phyloP scores from a whole-genome alignment of 2,329 filamentous ascomycete species.

The Penicillium italicum region DNA sequence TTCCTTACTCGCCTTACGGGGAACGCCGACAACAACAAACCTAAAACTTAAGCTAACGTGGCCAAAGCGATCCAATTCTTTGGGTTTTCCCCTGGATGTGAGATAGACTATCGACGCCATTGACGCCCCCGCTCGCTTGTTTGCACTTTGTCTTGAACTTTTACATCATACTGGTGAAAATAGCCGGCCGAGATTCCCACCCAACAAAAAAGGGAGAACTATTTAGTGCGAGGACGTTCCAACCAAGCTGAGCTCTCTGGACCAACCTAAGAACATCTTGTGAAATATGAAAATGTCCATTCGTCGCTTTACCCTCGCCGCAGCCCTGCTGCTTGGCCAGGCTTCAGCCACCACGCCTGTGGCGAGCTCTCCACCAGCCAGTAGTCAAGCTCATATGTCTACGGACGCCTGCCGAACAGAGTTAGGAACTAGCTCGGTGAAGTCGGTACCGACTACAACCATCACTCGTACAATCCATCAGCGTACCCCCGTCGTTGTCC shows the following conservation, averaged over 20 bases:
- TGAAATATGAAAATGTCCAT: not conserved
- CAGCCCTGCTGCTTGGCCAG: not conserved
- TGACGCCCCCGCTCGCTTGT: not conserved
- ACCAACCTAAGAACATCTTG: not conserved
- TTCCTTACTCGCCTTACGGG: not conserved
- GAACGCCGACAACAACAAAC: not conserved
- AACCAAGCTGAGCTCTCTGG: not conserved
- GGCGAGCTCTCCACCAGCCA: not conserved
- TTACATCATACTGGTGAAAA: not conserved
- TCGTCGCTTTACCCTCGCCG: not conserved
- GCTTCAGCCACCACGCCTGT: not conserved
- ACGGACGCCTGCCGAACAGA: not conserved
- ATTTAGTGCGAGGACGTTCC: not conserved
- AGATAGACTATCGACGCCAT: not conserved
- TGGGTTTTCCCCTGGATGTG: not conserved
- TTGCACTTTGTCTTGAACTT: not conserved
- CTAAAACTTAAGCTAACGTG: not conserved
- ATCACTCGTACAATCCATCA: slow-evolving; percentile 1
- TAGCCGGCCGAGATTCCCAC: not conserved
- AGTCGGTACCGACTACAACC: slow-evolving; percentile 5
- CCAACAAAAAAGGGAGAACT: not conserved
- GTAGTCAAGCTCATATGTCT: not conserved
- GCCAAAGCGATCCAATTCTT: not conserved
- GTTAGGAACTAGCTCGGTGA: not conserved
- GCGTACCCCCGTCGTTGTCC: slow-evolving; percentile 1